Conservation (phyloP, 805 yeast genomes). For the Suhomyces xylopsoci region DNA sequence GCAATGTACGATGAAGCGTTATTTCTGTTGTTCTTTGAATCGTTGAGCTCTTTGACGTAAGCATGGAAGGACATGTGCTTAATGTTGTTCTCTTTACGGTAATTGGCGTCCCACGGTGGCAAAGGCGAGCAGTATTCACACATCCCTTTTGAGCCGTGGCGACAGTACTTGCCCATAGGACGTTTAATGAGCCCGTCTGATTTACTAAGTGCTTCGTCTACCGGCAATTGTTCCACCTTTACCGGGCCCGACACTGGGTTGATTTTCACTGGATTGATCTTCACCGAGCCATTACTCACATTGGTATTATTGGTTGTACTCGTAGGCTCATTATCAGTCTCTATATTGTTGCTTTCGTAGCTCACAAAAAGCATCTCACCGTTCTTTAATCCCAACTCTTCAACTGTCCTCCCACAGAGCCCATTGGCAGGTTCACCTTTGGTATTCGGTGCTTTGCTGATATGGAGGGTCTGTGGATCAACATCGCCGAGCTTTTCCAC, state of each 20-base stretch:
- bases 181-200: slow-evolving; percentile 74
- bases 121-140: slow-evolving; percentile 95
- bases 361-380: slow-evolving; percentile 55
- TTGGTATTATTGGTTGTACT: slow-evolving; percentile 10
- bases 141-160: slow-evolving; percentile 93
- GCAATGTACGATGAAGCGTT: slow-evolving; percentile 65
- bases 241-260: neutral
- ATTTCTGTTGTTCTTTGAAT: slow-evolving; percentile 58
- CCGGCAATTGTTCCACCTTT: slow-evolving; percentile 9
- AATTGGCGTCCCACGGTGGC: slow-evolving; percentile 89
- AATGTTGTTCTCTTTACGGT: slow-evolving; percentile 69
- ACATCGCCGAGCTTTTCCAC: slow-evolving; percentile 18
- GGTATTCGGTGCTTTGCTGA: slow-evolving; percentile 47
- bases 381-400: slow-evolving; percentile 50
- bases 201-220: slow-evolving; percentile 65
- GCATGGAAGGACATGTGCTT: slow-evolving; percentile 90
- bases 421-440: slow-evolving; percentile 38
- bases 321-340: slow-evolving; percentile 12
- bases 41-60: slow-evolving; percentile 68
- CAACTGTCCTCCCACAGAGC: slow-evolving; percentile 36
- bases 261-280: neutral
- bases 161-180: slow-evolving; percentile 59
- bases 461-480: slow-evolving; percentile 23
- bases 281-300: neutral
- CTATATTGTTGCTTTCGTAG: slow-evolving; percentile 21